These are phyloP conservation scores for Thinopyrum elongatum DNA, from an alignment of 176 grass and related monocot species.

Conservation along the genomic window DNA sequence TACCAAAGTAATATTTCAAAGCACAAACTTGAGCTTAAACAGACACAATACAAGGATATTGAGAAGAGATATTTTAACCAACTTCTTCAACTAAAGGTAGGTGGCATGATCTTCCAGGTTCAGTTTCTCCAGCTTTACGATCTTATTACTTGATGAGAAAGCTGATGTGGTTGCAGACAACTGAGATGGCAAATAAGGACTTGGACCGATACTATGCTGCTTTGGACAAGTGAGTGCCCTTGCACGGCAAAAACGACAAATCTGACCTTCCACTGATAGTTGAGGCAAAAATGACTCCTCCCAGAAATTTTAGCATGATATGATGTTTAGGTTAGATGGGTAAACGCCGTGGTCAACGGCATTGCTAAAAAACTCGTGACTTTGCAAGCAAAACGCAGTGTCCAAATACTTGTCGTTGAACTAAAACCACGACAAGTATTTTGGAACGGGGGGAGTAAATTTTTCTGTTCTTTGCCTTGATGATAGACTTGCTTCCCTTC, in stretches of 20 bases:
- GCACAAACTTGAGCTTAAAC: conserved; percentile 91
- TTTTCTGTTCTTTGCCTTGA: conserved; percentile 7
- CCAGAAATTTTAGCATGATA: not conserved
- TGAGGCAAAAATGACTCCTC: not conserved
- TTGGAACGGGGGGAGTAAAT: too few relatives aligned
- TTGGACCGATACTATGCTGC: conserved; percentile 92
- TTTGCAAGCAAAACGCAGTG: not conserved
- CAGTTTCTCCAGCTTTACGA: conserved; percentile 6
- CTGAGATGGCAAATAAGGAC: conserved; percentile 98
- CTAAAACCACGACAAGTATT: too few relatives aligned
- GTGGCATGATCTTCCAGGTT: conserved; percentile 27
- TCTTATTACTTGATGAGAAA: conserved; percentile 31
- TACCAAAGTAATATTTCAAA: conserved; percentile 93
- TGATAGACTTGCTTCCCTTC: not conserved
- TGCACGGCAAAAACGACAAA: not conserved
- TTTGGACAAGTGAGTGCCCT: conserved; percentile 75
- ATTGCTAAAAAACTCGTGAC: not conserved
- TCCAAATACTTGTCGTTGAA: too few relatives aligned
- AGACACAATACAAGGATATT: conserved; percentile 89
- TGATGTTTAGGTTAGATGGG: not conserved
- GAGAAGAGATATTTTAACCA: conserved; percentile 86
- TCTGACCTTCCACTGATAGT: not conserved
- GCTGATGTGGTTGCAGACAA: conserved; percentile 61
- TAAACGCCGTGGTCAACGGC: not conserved
- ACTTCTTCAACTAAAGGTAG: conserved; percentile 97